Evolutionary conservation across 129 eudicot genomes (phyloP), one percentile per base, ranked within the genome.

Genomic region (Helianthus tuberosus): DNA sequence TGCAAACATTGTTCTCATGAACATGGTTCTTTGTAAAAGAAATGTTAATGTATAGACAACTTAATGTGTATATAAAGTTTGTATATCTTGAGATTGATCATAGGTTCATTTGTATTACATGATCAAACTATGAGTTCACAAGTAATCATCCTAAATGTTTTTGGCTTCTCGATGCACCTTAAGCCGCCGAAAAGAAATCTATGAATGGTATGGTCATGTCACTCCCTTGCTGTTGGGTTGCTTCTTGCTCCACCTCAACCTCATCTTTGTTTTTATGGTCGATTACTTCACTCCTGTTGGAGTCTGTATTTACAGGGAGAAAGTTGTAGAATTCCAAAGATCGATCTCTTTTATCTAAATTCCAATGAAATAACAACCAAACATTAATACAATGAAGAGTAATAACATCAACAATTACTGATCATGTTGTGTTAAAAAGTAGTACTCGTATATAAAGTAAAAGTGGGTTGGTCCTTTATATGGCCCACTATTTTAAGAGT

Each of bases 281-380:
- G 17, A 84, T 87, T 44, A 89, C 96, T 78, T 88, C 96, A 46
- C 93, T 90, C 64, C 68, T 35, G 46, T 76, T 76, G 2, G 96
- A 90, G 68, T 87, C 93, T 0, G 90, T 79, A 77, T 87, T 87
- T 64, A 90, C 88, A 55, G 85, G 93, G 47, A 90, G 88, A 83
- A 90, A 90, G 65, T 90, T 81, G 71, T 90, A 88, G 71, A 80
- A 88, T 80, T 88, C 95, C 83, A 83, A 84, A 13, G 64, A 55
- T 44, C 66, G 70, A 63, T 69, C 69, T 61, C 44, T 32, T 54
- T 62, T 83, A 72, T 76, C 95, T 88, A 76, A 50, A 69, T 36
- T 12, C 1, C 39, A 35, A 43, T 27, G 12, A 58, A 3, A 69
- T 25, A 6, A 3, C 39, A 20, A 67, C 4, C 9, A 6, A 39